phyloP scores from a whole-genome alignment of 1,284 basidiomycete genomes.

The Puccinia horiana region DNA sequence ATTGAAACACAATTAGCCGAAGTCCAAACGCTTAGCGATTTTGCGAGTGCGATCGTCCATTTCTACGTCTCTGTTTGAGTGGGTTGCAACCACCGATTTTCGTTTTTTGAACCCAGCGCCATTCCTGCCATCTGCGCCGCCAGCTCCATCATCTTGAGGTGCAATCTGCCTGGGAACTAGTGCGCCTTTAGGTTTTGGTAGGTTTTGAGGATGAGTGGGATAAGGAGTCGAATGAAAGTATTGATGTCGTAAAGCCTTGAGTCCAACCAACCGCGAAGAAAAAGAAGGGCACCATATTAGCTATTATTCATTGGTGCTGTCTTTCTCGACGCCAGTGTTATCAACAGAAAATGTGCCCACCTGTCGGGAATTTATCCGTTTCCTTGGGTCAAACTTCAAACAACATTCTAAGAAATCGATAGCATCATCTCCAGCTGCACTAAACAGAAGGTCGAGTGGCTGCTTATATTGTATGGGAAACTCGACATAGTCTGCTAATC shows the following conservation, averaged over 20 bases:
- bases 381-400: slow-evolving; percentile 80
- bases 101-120: slow-evolving; percentile 24
- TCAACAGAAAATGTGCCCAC: slow-evolving; percentile 59
- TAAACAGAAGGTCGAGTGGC: slow-evolving; percentile 80
- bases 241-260: slow-evolving; percentile 71
- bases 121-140: slow-evolving; percentile 48
- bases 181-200: slow-evolving; percentile 71
- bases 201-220: slow-evolving; percentile 76
- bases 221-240: slow-evolving; percentile 77
- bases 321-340: not conserved
- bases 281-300: not conserved
- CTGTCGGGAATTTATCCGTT: slow-evolving; percentile 76
- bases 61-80: slow-evolving; percentile 1
- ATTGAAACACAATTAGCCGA: slow-evolving; percentile 16
- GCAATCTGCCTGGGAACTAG: slow-evolving; percentile 64
- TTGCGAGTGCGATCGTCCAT: slow-evolving; percentile 41
- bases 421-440: slow-evolving; percentile 82
- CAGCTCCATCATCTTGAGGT: slow-evolving; percentile 62
- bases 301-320: not conserved
- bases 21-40: slow-evolving; percentile 46
- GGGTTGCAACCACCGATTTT: slow-evolving; percentile 19
- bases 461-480: slow-evolving; percentile 79
- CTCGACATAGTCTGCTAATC: slow-evolving; percentile 82
- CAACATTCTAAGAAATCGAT: slow-evolving; percentile 79
- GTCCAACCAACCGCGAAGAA: not conserved